Percentiles rank a stretch among this genome's conserved stretches.
Conservation (phyloP, 495 filamentous ascomycete species). For the Schizothecium vesticola region DNA sequence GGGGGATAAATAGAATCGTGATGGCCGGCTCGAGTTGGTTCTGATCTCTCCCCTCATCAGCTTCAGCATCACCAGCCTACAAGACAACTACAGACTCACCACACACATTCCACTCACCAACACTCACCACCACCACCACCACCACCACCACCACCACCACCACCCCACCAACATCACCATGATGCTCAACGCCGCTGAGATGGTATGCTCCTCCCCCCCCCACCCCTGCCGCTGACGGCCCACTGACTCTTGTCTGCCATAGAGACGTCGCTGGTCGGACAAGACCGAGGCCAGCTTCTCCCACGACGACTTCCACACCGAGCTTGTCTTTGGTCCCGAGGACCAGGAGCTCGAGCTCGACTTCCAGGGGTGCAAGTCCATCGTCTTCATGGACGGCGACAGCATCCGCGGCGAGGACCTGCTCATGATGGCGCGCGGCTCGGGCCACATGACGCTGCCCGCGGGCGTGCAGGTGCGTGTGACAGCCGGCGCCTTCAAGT, state of each 20-base stretch:
- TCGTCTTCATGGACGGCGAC: slow-evolving; percentile 19
- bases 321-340: slow-evolving; percentile 10
- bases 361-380: slow-evolving; percentile 20
- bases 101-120: not conserved
- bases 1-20: not conserved
- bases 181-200: slow-evolving; percentile 6
- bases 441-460: slow-evolving; percentile 26
- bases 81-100: not conserved
- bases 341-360: slow-evolving; percentile 22
- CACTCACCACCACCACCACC: not conserved
- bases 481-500: slow-evolving; percentile 14
- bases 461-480: slow-evolving; percentile 21
- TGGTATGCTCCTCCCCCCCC: not conserved
- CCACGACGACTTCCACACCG: slow-evolving; percentile 1
- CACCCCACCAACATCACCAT: slow-evolving; percentile 3
- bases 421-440: slow-evolving; percentile 18
- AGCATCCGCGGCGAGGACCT: slow-evolving; percentile 13
- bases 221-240: not conserved
- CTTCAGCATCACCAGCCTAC: not conserved
- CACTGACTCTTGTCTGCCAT: slow-evolving; percentile 8
- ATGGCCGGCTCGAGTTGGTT: not conserved
- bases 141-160: not conserved
- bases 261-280: slow-evolving; percentile 22
- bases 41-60: not conserved
- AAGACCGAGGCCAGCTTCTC: slow-evolving; percentile 16